A percentile compares a stretch with the other conserved stretches of the same genome.
These are phyloP conservation scores for Botrytis galanthina DNA, from an alignment of 2,329 filamentous ascomycete genomes.

Conservation along the genomic window DNA sequence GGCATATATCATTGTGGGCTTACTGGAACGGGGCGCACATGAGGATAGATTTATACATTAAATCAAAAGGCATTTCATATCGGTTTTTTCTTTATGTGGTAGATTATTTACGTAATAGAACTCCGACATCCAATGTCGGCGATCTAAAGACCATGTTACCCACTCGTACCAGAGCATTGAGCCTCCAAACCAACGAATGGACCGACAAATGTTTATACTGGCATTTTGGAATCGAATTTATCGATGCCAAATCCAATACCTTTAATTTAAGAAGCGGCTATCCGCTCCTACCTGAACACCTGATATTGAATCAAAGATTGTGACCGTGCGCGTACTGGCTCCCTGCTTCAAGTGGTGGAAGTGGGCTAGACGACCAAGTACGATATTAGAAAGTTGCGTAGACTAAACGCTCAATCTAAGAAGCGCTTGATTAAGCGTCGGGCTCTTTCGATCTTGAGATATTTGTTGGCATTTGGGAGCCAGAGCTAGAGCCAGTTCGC, in stretches of 20 bases:
- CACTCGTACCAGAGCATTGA: not conserved
- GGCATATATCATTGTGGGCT: constrained; percentile 3
- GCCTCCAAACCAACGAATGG: not conserved
- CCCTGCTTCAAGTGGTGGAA: not conserved
- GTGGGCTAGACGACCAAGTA: not conserved
- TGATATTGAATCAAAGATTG: not conserved
- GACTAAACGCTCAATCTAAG: not conserved
- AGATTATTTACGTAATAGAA: not conserved
- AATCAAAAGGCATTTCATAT: not conserved
- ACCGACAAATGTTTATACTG: not conserved
- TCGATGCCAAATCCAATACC: not conserved
- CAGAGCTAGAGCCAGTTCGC: not conserved
- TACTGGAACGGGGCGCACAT: constrained; percentile 5
- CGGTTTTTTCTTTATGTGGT: not conserved
- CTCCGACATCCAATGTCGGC: not conserved
- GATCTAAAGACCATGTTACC: not conserved
- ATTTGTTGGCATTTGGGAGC: not conserved
- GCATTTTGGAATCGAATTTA: not conserved
- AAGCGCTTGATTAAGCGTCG: not conserved
- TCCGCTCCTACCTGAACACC: not conserved
- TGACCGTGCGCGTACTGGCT: not conserved
- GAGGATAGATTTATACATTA: not conserved
- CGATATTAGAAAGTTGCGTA: not conserved
- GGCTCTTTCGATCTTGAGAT: not conserved
- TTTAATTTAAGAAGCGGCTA: not conserved